phyloP scores from a whole-genome alignment of 352 stramenopile species.

The Ophiocytium majus region DNA sequence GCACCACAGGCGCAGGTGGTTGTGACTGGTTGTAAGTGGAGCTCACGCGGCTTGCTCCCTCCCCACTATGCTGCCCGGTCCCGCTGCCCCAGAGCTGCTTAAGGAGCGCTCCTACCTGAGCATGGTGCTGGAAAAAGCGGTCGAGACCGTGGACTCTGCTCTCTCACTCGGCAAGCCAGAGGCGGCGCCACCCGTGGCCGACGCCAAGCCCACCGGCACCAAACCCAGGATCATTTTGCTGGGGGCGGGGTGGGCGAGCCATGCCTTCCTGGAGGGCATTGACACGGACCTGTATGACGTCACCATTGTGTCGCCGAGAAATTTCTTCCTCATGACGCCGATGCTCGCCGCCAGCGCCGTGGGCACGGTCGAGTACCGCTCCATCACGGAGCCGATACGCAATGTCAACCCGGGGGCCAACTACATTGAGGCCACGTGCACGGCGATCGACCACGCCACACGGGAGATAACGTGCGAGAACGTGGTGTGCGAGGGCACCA shows the following conservation, averaged over 20 bases:
- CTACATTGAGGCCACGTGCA: slow-evolving; percentile 72
- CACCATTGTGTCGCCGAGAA: slow-evolving; percentile 68
- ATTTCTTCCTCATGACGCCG: slow-evolving; percentile 79
- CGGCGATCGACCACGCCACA: slow-evolving; percentile 63
- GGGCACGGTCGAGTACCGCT: slow-evolving; percentile 17
- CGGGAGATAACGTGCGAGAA: slow-evolving; percentile 69
- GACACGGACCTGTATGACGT: slow-evolving; percentile 69
- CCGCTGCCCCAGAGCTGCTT: slow-evolving; percentile 26
- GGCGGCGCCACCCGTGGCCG: neutral
- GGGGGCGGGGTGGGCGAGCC: slow-evolving; percentile 71
- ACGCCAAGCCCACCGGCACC: neutral
- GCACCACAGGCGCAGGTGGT: no score
- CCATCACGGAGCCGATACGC: slow-evolving; percentile 73
- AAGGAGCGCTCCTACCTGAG: slow-evolving; percentile 50
- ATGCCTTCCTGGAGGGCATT: slow-evolving; percentile 71
- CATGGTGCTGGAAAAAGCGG: slow-evolving; percentile 36
- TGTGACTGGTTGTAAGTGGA: no score
- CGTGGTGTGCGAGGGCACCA: slow-evolving; percentile 66
- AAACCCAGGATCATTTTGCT: slow-evolving; percentile 65
- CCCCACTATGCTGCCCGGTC: neutral
- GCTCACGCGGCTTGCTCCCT: neutral
- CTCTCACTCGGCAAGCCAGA: neutral
- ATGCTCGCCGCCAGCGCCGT: slow-evolving; percentile 74
- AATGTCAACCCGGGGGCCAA: slow-evolving; percentile 67
- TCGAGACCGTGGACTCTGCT: slow-evolving; percentile 35